phyloP scores from a whole-genome alignment of 257 asterid species.

The Jasminum sambac region DNA sequence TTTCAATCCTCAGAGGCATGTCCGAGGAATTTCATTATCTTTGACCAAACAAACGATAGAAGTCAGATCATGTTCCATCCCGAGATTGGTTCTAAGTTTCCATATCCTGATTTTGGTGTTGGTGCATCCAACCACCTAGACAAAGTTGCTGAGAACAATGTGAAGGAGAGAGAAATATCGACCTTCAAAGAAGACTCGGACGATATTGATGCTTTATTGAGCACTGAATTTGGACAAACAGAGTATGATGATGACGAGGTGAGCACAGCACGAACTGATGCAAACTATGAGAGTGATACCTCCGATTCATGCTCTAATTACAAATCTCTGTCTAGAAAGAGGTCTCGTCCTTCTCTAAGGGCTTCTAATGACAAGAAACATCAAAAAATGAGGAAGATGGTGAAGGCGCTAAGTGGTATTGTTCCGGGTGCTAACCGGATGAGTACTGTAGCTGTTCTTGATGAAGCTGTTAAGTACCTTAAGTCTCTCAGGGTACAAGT shows the following conservation, averaged over 20 bases:
- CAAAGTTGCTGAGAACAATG: slow-evolving; percentile 11
- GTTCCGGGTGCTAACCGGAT: slow-evolving; percentile 68
- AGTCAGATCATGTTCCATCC: slow-evolving; percentile 78
- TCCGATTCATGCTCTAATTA: slow-evolving; percentile 72
- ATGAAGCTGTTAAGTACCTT: slow-evolving; percentile 78
- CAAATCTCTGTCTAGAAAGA: slow-evolving; percentile 40
- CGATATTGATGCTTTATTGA: slow-evolving; percentile 73
- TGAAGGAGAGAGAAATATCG: slow-evolving; percentile 33
- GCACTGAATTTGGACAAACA: slow-evolving; percentile 51
- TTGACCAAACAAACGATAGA: slow-evolving; percentile 51
- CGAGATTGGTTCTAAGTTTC: slow-evolving; percentile 44
- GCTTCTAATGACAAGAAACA: slow-evolving; percentile 45
- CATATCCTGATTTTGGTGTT: slow-evolving; percentile 36
- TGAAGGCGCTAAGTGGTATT: slow-evolving; percentile 59
- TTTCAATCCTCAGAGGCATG: slow-evolving; percentile 57
- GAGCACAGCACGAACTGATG: slow-evolving; percentile 74
- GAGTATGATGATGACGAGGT: slow-evolving; percentile 59
- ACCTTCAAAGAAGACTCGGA: slow-evolving; percentile 63
- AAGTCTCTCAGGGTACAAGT: slow-evolving; percentile 74
- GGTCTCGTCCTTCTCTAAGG: slow-evolving; percentile 28
- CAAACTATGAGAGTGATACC: slow-evolving; percentile 46
- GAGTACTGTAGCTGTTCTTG: slow-evolving; percentile 71
- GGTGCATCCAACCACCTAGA: slow-evolving; percentile 33
- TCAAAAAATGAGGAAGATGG: slow-evolving; percentile 59
- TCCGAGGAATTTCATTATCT: slow-evolving; percentile 70